phyloP scores from a whole-genome alignment of 768 basidiomycete species.

The Cytidiella melzeri region DNA sequence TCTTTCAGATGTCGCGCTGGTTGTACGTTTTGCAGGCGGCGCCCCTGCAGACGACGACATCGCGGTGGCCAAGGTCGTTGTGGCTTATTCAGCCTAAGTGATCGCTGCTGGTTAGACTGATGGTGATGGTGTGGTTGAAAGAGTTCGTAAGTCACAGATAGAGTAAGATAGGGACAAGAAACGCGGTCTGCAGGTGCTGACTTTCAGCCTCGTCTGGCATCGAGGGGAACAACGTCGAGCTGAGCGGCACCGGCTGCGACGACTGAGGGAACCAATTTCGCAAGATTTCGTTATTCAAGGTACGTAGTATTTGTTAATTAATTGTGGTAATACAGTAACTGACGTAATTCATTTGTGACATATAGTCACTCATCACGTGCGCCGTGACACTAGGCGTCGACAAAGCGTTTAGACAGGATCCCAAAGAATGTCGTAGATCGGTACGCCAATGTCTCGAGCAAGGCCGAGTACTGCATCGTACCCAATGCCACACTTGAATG shows the following conservation, averaged over 20 bases:
- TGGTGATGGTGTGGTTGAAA: background rate
- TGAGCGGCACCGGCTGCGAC: background rate
- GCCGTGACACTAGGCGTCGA: background rate
- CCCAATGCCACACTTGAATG: conserved; percentile 69
- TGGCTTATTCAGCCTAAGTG: too few species aligned
- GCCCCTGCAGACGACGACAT: conserved; percentile 21
- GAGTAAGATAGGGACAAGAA: conserved; percentile 5
- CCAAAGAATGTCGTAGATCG: conserved; percentile 64
- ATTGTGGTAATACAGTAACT: background rate
- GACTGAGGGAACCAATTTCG: background rate
- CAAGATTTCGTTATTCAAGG: background rate
- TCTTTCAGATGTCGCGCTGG: conserved; percentile 15
- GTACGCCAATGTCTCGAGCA: conserved; percentile 54
- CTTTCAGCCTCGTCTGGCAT: conserved; percentile 7
- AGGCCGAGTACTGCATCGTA: conserved; percentile 48
- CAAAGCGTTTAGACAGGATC: conserved; percentile 28
- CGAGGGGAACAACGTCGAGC: conserved; percentile 2
- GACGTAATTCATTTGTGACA: background rate
- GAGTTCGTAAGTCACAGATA: conserved; percentile 4
- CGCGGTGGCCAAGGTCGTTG: too few species aligned
- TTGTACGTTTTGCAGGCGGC: conserved; percentile 15
- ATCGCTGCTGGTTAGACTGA: background rate
- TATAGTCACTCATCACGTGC: background rate
- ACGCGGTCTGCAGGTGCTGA: background rate
- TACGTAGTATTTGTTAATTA: background rate